Percentiles rank a stretch among this genome's conserved stretches.
phyloP scores from a whole-genome alignment of 129 eudicot genomes.

The Calendula officinalis region DNA sequence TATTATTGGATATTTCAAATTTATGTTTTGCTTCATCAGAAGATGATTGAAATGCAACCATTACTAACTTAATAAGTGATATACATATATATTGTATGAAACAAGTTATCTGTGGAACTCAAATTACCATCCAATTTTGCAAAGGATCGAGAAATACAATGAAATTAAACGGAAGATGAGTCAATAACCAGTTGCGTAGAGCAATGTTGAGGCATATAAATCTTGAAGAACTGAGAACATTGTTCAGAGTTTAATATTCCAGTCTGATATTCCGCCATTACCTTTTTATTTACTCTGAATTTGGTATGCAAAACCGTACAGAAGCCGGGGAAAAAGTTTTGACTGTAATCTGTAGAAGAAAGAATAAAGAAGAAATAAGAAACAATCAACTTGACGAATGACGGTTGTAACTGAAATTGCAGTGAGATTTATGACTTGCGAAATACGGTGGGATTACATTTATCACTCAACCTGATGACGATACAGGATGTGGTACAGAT shows the following conservation, averaged over 20 bases:
- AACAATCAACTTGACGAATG: neutral
- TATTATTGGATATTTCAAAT: no score
- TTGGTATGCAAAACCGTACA: constrained; percentile 14
- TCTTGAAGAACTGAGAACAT: constrained; percentile 30
- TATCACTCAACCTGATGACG: no score
- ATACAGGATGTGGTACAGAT: no score
- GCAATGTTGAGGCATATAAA: constrained; percentile 32
- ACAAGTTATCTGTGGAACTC: neutral
- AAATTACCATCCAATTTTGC: neutral
- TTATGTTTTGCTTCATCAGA: no score
- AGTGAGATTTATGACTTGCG: neutral
- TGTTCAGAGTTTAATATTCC: constrained; percentile 11
- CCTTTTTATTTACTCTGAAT: neutral
- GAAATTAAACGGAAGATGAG: neutral
- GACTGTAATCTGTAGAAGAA: neutral
- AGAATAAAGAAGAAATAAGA: neutral
- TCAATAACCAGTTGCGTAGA: constrained; percentile 27
- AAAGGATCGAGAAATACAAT: constrained; percentile 1
- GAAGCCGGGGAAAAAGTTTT: neutral
- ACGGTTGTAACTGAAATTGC: neutral
- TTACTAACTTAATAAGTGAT: no score
- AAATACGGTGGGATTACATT: neutral
- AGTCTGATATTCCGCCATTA: constrained; percentile 20
- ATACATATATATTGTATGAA: no score
- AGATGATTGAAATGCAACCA: no score